Conservation (phyloP, 495 filamentous ascomycete species). For the Mytilinidion resinicola region DNA sequence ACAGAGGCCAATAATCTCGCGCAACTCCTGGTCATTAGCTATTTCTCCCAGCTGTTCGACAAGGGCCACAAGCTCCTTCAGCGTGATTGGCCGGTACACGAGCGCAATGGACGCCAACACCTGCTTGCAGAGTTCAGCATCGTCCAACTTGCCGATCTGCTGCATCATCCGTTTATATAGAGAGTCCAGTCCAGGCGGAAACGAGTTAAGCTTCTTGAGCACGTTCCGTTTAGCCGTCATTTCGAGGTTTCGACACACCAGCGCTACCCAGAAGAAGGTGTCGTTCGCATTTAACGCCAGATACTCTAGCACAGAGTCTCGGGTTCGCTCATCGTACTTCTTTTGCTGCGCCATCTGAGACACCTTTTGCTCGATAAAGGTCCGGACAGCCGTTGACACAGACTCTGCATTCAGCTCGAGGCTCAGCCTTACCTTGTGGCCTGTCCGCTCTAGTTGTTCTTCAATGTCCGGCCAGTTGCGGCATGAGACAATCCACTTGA, state of each 20-base stretch:
- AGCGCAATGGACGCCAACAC: too few relatives aligned
- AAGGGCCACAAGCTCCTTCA: too few relatives aligned
- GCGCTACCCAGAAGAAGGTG: slow-evolving; percentile 5
- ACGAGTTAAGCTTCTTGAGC: too few relatives aligned
- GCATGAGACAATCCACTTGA: slow-evolving; percentile 38
- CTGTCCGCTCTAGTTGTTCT: slow-evolving; percentile 19
- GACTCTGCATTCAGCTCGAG: slow-evolving; percentile 34
- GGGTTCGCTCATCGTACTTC: not conserved
- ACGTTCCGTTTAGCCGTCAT: not conserved
- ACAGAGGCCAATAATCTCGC: not conserved
- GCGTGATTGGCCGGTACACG: too few relatives aligned
- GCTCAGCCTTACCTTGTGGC: slow-evolving; percentile 17
- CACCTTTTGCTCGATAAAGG: slow-evolving; percentile 31
- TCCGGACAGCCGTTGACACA: not conserved
- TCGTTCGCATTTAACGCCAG: slow-evolving; percentile 8
- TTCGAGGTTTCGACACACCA: slow-evolving; percentile 2
- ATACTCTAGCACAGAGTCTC: too few relatives aligned
- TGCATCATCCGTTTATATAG: too few relatives aligned
- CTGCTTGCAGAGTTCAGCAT: too few relatives aligned
- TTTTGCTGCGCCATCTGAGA: not conserved
- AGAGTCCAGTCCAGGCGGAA: too few relatives aligned
- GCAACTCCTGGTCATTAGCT: too few relatives aligned
- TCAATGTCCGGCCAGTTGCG: slow-evolving; percentile 37
- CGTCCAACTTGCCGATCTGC: too few relatives aligned
- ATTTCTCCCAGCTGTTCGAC: too few relatives aligned